Evolutionary conservation across 1,139 yeast species (phyloP), one percentile per base, ranked within the genome.

Genomic region (Suhomyces choctaworum): DNA sequence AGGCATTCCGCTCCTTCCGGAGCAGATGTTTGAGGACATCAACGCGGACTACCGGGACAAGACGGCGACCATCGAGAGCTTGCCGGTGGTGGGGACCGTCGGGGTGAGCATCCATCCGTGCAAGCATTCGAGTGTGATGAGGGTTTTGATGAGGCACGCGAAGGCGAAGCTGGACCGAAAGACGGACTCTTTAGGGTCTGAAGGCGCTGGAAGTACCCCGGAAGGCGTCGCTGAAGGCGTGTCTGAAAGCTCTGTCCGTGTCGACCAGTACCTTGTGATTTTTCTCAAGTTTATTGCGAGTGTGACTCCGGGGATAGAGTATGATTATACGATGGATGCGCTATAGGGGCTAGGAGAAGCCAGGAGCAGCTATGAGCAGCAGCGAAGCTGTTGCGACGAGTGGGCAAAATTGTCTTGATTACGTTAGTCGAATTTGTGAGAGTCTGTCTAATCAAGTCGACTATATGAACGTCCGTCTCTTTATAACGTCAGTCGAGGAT

Each of bases 251-350:
- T 7, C 40, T 4, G 71, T 92, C 9, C 71, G 96, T 30, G 97
- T 84, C 1, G 98, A 92, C 58, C 97, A 89, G 54, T 92, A 92
- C 56, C 66, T 92, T 49, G 73, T 92, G 25, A 83, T 90, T 9
- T 92, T 92, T 56, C 72, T 92, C 52, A 94, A 94, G 61, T 92
- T 92, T 52, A 90, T 92, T 38, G 87, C 97, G 10, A 87, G 97
- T 64, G 97, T 94, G 10, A 90, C 96, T 2, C 99, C 99, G 0
- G 96, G 97, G 9, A 89, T 92, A 38, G 96, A 90, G 60, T 94
- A 90, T 60, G 98, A 92, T 54, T 89, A 89, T 58, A 90, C 97
- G 25, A 92, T 90, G 96, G 90, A 88, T 57, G 92, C 88, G 4
- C 70, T 34, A 21, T 40, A 25, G 21, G 20, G 6, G 20, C 20